phyloP scores from a whole-genome alignment of 805 yeast species.

The Yarrowia sp. region DNA sequence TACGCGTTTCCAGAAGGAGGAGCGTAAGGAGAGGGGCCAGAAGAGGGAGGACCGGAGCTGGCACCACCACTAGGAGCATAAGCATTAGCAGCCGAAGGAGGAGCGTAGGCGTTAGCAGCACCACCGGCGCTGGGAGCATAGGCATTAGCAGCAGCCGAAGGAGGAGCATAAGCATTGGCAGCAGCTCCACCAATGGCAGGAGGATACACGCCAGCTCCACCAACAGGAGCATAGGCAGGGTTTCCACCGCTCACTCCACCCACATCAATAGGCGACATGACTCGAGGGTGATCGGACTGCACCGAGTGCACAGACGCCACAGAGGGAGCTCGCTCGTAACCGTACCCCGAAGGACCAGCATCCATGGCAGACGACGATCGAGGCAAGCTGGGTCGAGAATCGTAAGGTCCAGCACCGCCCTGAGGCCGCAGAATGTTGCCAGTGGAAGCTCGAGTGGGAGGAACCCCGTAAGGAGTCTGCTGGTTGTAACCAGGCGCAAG shows the following conservation, averaged over 20 bases:
- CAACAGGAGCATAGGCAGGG: conserved; percentile 19
- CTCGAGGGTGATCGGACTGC: conserved; percentile 30
- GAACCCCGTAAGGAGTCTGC: conserved; percentile 16
- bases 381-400: conserved; percentile 73
- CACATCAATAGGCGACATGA: conserved; percentile 41
- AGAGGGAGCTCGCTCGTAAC: conserved; percentile 29
- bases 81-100: background rate
- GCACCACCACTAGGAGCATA: background rate
- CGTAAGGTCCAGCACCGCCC: conserved; percentile 64
- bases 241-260: conserved; percentile 30
- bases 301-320: conserved; percentile 29
- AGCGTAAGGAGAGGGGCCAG: conserved; percentile 19
- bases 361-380: conserved; percentile 59
- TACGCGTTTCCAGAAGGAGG: conserved; percentile 20
- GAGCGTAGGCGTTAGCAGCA: conserved; percentile 13
- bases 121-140: conserved; percentile 26
- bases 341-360: conserved; percentile 42
- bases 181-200: conserved; percentile 45
- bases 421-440: conserved; percentile 52
- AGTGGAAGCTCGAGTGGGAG: conserved; percentile 33
- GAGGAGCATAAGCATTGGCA: conserved; percentile 23
- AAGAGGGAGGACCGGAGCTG: background rate
- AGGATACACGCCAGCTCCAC: conserved; percentile 12
- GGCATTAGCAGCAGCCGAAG: conserved; percentile 6
- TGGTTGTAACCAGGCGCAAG: conserved; percentile 8